phyloP scores from a whole-genome alignment of 2,329 filamentous ascomycete genomes.

The Alternaria incomplexa region DNA sequence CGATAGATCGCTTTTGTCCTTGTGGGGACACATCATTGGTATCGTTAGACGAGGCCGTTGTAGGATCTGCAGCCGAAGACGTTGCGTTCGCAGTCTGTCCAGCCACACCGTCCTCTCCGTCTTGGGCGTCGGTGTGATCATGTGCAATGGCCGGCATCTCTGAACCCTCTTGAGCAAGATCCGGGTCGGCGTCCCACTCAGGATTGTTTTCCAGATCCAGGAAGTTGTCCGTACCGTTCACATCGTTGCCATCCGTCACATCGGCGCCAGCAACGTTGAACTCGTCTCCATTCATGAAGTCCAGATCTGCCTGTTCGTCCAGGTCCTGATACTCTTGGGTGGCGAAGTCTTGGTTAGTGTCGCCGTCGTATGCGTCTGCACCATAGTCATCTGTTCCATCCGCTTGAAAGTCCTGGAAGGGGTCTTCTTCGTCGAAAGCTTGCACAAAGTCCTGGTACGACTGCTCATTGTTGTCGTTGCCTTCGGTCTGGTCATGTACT shows the following conservation, averaged over 20 bases:
- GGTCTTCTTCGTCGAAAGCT: constrained; percentile 15
- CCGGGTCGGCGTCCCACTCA: constrained; percentile 27
- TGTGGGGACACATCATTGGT: constrained; percentile 33
- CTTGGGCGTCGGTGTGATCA: constrained; percentile 19
- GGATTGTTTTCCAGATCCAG: constrained; percentile 26
- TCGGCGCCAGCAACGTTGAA: constrained; percentile 11
- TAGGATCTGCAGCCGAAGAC: constrained; percentile 37
- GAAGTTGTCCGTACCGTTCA: constrained; percentile 21
- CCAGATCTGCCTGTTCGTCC: constrained; percentile 21
- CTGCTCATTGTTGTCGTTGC: constrained; percentile 17
- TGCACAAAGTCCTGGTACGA: constrained; percentile 26
- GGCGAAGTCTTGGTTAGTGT: constrained; percentile 33
- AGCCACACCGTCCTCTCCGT: constrained; percentile 33
- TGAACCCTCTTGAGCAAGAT: constrained; percentile 8
- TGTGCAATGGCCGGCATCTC: constrained; percentile 13
- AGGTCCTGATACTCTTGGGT: constrained; percentile 25
- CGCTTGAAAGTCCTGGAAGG: constrained; percentile 19
- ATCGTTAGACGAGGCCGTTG: constrained; percentile 32
- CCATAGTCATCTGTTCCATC: constrained; percentile 19
- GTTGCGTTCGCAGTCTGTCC: constrained; percentile 30
- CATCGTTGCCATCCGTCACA: constrained; percentile 14
- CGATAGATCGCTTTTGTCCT: constrained; percentile 42
- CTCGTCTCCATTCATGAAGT: constrained; percentile 16
- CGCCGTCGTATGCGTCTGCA: constrained; percentile 20
- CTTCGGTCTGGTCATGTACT: constrained; percentile 15